These are phyloP conservation scores for Pneumocystis carinii DNA, from an alignment of 1,139 yeast species.

Conservation along the genomic window DNA sequence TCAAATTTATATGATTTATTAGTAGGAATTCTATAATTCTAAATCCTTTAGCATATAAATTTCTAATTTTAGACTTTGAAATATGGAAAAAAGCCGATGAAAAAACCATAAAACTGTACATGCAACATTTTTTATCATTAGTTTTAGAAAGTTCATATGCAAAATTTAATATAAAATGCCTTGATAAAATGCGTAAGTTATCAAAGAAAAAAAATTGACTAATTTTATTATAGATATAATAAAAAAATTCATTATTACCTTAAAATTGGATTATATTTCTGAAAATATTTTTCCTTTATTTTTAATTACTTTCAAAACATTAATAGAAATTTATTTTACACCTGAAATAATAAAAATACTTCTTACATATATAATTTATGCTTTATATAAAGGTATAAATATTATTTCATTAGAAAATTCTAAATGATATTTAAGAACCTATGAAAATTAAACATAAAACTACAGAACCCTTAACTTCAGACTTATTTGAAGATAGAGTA, in stretches of 20 bases:
- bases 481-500: background rate
- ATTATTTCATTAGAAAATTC: background rate
- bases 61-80: conserved; percentile 35
- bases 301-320: conserved; percentile 25
- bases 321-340: conserved; percentile 29
- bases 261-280: conserved; percentile 31
- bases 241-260: conserved; percentile 38
- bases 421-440: background rate
- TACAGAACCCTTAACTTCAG: background rate
- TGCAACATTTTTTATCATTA: conserved; percentile 44
- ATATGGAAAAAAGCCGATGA: conserved; percentile 33
- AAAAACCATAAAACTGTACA: conserved; percentile 35
- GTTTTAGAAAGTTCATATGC: conserved; percentile 32
- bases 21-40: conserved; percentile 29
- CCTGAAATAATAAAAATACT: conserved; percentile 29
- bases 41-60: conserved; percentile 34
- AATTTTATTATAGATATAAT: conserved; percentile 24
- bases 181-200: conserved; percentile 32
- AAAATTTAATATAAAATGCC: conserved; percentile 35
- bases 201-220: background rate
- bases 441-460: background rate
- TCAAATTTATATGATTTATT: background rate
- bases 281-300: conserved; percentile 26
- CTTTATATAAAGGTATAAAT: conserved; percentile 2
- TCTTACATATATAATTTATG: conserved; percentile 26